phyloP scores from a whole-genome alignment of 306 rosid genomes.

The Corylus avellana region DNA sequence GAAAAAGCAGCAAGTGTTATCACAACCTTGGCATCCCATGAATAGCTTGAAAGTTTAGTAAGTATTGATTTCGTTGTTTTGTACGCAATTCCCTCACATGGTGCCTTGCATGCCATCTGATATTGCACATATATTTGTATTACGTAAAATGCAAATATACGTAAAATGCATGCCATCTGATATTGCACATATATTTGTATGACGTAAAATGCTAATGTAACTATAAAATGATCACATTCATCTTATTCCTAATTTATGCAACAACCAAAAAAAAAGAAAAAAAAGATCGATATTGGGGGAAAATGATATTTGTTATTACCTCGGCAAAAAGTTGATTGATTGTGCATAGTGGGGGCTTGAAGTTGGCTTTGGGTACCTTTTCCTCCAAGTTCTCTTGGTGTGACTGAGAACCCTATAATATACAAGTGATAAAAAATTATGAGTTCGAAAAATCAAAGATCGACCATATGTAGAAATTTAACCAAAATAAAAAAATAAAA shows the following conservation, averaged over 20 bases:
- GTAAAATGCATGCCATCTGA: too few species aligned
- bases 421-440: background rate
- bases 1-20: conserved; percentile 74
- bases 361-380: conserved; percentile 21
- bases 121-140: background rate
- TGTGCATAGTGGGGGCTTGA: conserved; percentile 49
- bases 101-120: conserved; percentile 65
- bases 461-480: too few species aligned
- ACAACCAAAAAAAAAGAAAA: background rate
- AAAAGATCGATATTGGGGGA: too few species aligned
- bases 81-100: conserved; percentile 56
- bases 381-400: conserved; percentile 32
- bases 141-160: too few species aligned
- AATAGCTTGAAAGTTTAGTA: conserved; percentile 42
- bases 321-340: conserved; percentile 41
- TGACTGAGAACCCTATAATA: conserved; percentile 42
- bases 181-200: too few species aligned
- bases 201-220: background rate
- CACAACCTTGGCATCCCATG: conserved; percentile 72
- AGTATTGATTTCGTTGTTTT: conserved; percentile 52
- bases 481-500: too few species aligned
- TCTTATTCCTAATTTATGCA: too few species aligned
- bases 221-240: too few species aligned
- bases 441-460: too few species aligned
- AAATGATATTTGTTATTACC: conserved; percentile 22